Evolutionary conservation across 176 grass and related monocot species (phyloP).

Genomic region (Bonia amplexicaulis): DNA sequence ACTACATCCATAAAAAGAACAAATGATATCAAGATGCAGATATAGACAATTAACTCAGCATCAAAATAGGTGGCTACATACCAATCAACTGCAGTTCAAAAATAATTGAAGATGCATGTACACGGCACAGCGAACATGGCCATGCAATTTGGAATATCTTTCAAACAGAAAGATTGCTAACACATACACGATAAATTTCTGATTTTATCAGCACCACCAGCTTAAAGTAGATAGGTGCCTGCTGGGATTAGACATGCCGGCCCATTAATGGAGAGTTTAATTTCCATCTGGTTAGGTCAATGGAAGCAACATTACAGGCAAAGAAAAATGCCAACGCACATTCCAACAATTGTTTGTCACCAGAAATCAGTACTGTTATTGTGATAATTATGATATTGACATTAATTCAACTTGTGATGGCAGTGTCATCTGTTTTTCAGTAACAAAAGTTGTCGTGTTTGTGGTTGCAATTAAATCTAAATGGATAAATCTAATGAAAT

Average conservation of each 20-base stretch:
- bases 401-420: neutral
- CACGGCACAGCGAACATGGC: neutral
- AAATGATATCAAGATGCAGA: neutral
- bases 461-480: neutral
- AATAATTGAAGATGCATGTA: neutral
- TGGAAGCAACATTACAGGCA: neutral
- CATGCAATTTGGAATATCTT: neutral
- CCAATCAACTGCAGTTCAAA: neutral
- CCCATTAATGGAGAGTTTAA: slow-evolving; percentile 17
- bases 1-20: neutral
- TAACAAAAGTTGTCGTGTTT: neutral
- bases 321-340: slow-evolving; percentile 13
- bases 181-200: neutral
- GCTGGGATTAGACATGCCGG: neutral
- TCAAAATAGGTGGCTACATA: neutral
- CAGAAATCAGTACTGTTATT: neutral
- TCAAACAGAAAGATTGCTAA: neutral
- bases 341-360: slow-evolving; percentile 8
- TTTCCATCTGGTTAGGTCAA: neutral
- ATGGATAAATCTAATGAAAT: neutral
- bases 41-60: neutral
- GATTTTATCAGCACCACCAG: neutral
- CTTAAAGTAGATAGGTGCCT: neutral
- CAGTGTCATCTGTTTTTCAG: slow-evolving; percentile 2
- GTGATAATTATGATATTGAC: neutral